Percentiles rank a stretch among this genome's conserved stretches.
phyloP scores from a whole-genome alignment of 306 rosid species.

The Datisca glomerata region DNA sequence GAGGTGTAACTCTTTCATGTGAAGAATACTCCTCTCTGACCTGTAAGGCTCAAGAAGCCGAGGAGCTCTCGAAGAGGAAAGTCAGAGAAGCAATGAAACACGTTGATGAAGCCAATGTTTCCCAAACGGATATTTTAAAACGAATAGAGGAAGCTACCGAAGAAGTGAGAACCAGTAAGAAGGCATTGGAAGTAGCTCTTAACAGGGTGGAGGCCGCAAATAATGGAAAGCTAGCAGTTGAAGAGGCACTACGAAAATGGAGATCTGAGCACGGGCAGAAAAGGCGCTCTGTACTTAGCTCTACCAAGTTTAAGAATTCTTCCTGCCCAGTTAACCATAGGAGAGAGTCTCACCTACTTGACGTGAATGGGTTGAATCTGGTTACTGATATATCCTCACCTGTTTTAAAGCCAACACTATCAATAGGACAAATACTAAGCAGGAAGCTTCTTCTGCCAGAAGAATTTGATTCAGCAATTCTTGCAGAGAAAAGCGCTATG shows the following conservation, averaged over 20 bases:
- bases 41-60: conserved; percentile 41
- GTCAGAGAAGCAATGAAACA: conserved; percentile 58
- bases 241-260: conserved; percentile 87
- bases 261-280: conserved; percentile 46
- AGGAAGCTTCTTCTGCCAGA: conserved; percentile 61
- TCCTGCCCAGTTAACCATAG: conserved; percentile 31
- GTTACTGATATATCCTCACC: conserved; percentile 31
- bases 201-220: conserved; percentile 84
- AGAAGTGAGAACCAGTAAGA: conserved; percentile 67
- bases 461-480: conserved; percentile 29
- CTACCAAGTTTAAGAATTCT: conserved; percentile 61
- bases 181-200: conserved; percentile 67
- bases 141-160: conserved; percentile 68
- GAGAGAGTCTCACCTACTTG: conserved; percentile 34
- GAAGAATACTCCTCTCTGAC: conserved; percentile 61
- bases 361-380: conserved; percentile 41
- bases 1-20: conserved; percentile 55
- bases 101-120: conserved; percentile 60
- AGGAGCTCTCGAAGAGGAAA: conserved; percentile 50
- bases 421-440: conserved; percentile 83
- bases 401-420: conserved; percentile 51
- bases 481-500: conserved; percentile 25
- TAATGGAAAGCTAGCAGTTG: conserved; percentile 57
- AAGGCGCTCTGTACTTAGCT: conserved; percentile 35
- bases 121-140: conserved; percentile 45